Evolutionary conservation across 768 basidiomycete species (phyloP).

Genomic region (Royoungia palumana): DNA sequence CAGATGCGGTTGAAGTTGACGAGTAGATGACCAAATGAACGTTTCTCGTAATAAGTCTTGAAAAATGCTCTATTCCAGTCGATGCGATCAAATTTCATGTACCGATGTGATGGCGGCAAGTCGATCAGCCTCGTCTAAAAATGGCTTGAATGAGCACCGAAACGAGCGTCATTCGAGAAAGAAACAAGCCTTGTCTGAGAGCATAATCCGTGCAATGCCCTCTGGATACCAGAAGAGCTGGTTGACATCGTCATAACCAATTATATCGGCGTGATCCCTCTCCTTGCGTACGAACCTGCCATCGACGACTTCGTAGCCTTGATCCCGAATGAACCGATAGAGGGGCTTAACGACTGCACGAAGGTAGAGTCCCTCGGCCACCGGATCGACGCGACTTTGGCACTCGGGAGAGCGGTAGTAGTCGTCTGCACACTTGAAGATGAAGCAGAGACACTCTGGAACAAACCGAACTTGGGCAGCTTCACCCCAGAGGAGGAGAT

Average conservation of each 20-base stretch:
- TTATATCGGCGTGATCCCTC: slow-evolving; percentile 88
- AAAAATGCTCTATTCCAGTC: slow-evolving; percentile 97
- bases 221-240: slow-evolving; percentile 99
- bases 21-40: slow-evolving; percentile 92
- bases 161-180: neutral
- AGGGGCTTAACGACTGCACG: slow-evolving; percentile 88
- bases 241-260: slow-evolving; percentile 99
- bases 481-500: slow-evolving; percentile 96
- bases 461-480: slow-evolving; percentile 96
- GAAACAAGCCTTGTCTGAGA: slow-evolving; percentile 76
- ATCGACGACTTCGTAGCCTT: slow-evolving; percentile 95
- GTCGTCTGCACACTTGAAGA: slow-evolving; percentile 99
- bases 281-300: slow-evolving; percentile 93
- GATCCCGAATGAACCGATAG: slow-evolving; percentile 95
- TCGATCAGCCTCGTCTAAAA: slow-evolving; percentile 84
- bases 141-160: slow-evolving; percentile 1
- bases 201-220: slow-evolving; percentile 87
- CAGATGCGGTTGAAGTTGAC: slow-evolving; percentile 99
- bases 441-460: slow-evolving; percentile 97
- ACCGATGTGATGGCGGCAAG: slow-evolving; percentile 84
- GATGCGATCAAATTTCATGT: slow-evolving; percentile 95
- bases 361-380: slow-evolving; percentile 94
- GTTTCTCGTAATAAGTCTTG: slow-evolving; percentile 98
- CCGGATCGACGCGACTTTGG: slow-evolving; percentile 86
- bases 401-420: slow-evolving; percentile 99